Percentiles rank a stretch among this genome's conserved stretches.
Evolutionary conservation across 176 grass and related monocot genomes (phyloP).

Genomic region (Lolium perenne): DNA sequence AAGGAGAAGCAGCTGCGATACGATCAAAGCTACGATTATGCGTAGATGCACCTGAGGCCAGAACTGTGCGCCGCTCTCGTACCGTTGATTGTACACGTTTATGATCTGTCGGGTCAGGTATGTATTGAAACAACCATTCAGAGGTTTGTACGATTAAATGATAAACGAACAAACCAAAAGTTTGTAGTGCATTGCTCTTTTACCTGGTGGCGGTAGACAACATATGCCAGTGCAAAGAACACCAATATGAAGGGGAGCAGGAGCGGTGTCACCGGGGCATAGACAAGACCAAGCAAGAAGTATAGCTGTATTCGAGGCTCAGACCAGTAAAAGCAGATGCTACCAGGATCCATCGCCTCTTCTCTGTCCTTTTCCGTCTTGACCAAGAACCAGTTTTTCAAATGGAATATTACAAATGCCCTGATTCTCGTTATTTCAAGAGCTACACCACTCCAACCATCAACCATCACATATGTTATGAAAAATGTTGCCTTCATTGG

Average conservation of each 20-base stretch:
- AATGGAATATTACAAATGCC: conserved; percentile 71
- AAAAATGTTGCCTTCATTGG: conserved; percentile 98
- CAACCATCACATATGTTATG: conserved; percentile 96
- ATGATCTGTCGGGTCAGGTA: conserved; percentile 63
- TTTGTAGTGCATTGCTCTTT: neutral
- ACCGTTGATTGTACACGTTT: conserved; percentile 95
- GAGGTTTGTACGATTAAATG: neutral
- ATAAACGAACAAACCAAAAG: neutral
- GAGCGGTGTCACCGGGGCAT: conserved; percentile 81
- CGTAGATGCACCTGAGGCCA: conserved; percentile 92
- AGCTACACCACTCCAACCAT: conserved; percentile 91
- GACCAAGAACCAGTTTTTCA: conserved; percentile 93
- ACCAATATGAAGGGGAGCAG: conserved; percentile 92
- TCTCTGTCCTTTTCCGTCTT: conserved; percentile 97
- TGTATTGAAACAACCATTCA: neutral
- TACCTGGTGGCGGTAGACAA: conserved; percentile 97
- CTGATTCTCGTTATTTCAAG: conserved; percentile 81
- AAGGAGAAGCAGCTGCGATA: conserved; percentile 88
- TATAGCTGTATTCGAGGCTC: conserved; percentile 95
- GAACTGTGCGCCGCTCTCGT: conserved; percentile 84
- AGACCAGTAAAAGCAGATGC: conserved; percentile 70
- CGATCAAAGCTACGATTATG: conserved; percentile 69
- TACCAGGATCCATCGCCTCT: conserved; percentile 93
- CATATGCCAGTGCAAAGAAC: conserved; percentile 84
- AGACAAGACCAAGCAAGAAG: conserved; percentile 93